phyloP scores from a whole-genome alignment of 1,284 basidiomycete species.

The Papiliotrema flavescens region DNA sequence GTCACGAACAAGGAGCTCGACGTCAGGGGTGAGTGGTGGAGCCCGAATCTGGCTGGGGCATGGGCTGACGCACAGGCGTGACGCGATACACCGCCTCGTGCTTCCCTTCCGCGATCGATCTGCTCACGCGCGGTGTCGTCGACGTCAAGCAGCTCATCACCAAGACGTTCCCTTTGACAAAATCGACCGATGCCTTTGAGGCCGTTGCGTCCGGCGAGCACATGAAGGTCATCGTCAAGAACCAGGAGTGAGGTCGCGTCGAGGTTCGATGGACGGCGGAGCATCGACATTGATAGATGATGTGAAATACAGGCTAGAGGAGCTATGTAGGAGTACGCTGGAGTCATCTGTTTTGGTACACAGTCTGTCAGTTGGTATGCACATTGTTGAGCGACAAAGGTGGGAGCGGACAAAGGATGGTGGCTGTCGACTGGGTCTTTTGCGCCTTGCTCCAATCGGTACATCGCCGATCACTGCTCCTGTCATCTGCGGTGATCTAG shows the following conservation, averaged over 20 bases:
- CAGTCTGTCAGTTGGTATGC: too few species aligned
- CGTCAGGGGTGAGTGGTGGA: conserved; percentile 58
- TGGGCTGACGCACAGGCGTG: conserved; percentile 23
- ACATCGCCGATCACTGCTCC: too few species aligned
- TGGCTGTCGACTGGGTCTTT: too few species aligned
- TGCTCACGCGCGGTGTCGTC: conserved; percentile 54
- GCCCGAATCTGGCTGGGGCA: neutral
- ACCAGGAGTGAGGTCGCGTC: conserved; percentile 28
- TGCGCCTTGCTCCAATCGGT: too few species aligned
- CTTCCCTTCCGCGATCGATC: conserved; percentile 54
- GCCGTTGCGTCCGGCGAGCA: conserved; percentile 52
- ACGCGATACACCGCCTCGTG: conserved; percentile 46
- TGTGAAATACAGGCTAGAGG: too few species aligned
- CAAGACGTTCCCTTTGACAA: conserved; percentile 54
- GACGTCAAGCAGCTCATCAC: conserved; percentile 57
- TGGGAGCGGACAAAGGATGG: too few species aligned
- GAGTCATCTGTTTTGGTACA: too few species aligned
- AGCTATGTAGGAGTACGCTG: too few species aligned
- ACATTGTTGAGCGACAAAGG: too few species aligned
- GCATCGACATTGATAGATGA: too few species aligned
- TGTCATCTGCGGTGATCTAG: too few species aligned
- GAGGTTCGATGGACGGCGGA: too few species aligned
- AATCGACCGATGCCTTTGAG: conserved; percentile 53
- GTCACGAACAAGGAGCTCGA: conserved; percentile 66
- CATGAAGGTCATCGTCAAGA: conserved; percentile 45